Evolutionary conservation across 768 basidiomycete species (phyloP), one percentile per base, ranked within the genome.

Genomic region (Serendipita sp.): DNA sequence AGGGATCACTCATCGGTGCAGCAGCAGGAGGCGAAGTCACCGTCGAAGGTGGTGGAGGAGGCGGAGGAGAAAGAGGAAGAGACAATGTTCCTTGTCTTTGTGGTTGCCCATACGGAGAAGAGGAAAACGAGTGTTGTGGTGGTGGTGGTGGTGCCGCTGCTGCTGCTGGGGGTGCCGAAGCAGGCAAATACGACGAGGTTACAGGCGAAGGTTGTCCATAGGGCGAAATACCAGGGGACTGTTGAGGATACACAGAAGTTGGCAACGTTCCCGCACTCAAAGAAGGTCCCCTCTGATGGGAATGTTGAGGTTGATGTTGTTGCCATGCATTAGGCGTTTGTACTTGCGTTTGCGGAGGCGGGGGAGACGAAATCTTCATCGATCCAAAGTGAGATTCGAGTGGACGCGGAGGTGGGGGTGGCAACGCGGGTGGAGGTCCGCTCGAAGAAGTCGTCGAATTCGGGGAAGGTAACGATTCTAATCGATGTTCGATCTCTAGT

Each of bases 401-500:
- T 13, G 73, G 72, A 8, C 73, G 67, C 5, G 75, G 69, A 1
- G 66, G 64, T 1, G 68, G 53, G 36, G 68, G 48, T 23, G 66
- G 52, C 50, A 69, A 66, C 6, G 67, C 64, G 27, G 65, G 64
- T 15, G 62, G 33, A 66, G 76, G 67, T 36, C 76, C 67, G 31
- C 75, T 71, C 13, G 76, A 69, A 2, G 77, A 68, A 1, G 74
- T 67, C 11, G 52, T 18, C 11, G 44, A 45, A 13, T 13, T 13
- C 18, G 44, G 11, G 13, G 44, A 45, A 18, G 44, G 44, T 45
- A 18, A 13, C 11, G 13, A 11, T 31, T 53, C 52, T 27, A 88
- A 72, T 36, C 86, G 78, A 66, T 80, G 83, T 72, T 89, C 82
- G 8, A 83, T 79, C 67, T 93, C 92, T 3, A 88, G 78, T 68